Percentiles rank a stretch among this genome's conserved stretches.
phyloP scores from a whole-genome alignment of 257 asterid species.

The Forsythia suspensa region DNA sequence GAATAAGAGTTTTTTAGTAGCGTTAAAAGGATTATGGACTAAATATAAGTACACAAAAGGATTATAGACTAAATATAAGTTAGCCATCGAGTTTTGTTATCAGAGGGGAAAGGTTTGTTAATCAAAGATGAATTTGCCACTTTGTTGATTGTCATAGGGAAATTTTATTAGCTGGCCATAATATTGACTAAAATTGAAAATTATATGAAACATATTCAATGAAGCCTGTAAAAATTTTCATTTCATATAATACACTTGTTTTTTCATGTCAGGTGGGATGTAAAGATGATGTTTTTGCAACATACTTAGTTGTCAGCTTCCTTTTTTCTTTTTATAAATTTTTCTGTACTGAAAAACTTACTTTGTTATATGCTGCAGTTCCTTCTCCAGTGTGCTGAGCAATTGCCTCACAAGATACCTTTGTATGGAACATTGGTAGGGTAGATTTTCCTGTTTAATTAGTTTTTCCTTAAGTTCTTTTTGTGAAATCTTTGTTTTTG shows the following conservation, averaged over 20 bases:
- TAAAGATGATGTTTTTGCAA: background rate
- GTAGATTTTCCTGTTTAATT: conserved; percentile 14
- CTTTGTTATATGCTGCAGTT: conserved; percentile 51
- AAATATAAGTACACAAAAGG: background rate
- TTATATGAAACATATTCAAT: background rate
- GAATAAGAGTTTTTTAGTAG: background rate
- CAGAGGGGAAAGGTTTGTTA: background rate
- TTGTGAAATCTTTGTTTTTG: background rate
- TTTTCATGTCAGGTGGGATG: conserved; percentile 1
- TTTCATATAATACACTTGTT: background rate
- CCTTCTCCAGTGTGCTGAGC: conserved; percentile 93
- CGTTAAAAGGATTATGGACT: background rate
- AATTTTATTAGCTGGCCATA: background rate
- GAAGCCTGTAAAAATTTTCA: background rate
- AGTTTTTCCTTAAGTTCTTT: background rate
- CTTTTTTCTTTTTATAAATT: background rate
- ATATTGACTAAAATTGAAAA: background rate
- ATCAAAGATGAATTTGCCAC: background rate
- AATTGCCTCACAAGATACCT: conserved; percentile 96
- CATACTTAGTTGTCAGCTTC: background rate
- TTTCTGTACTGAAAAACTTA: background rate
- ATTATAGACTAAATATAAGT: background rate
- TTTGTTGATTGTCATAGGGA: background rate
- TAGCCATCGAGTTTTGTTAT: background rate
- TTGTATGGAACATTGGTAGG: conserved; percentile 95